Conservation (phyloP, 208 protist genomes). For the Porcisia hertigi region DNA sequence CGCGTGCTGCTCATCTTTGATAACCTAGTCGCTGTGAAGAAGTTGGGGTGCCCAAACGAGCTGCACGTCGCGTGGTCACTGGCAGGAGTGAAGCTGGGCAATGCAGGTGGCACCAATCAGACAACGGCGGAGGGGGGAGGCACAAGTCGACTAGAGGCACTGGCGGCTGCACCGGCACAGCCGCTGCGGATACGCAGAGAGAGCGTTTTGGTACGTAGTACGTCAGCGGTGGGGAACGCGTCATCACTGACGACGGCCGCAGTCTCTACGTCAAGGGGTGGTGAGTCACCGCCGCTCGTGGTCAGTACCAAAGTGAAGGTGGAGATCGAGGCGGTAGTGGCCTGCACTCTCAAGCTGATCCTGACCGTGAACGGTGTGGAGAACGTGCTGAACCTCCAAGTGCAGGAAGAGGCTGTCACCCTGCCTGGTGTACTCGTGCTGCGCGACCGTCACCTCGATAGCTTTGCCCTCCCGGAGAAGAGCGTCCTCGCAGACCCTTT, state of each 20-base stretch:
- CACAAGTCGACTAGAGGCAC: conserved; percentile 8
- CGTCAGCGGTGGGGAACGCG: background rate
- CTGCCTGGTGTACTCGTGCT: conserved; percentile 81
- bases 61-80: conserved; percentile 17
- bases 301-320: conserved; percentile 33
- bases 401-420: conserved; percentile 35
- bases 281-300: conserved; percentile 1
- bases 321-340: conserved; percentile 35
- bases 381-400: conserved; percentile 53
- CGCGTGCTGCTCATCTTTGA: conserved; percentile 62
- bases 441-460: conserved; percentile 48
- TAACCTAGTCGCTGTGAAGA: conserved; percentile 37
- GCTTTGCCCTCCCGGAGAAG: conserved; percentile 35
- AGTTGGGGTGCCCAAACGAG: conserved; percentile 9
- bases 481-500: conserved; percentile 39
- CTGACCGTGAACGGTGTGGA: conserved; percentile 49
- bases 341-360: conserved; percentile 39
- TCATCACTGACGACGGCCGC: background rate
- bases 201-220: conserved; percentile 12
- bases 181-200: conserved; percentile 26
- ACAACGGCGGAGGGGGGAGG: background rate
- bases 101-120: background rate
- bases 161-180: conserved; percentile 13
- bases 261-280: background rate
- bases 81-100: conserved; percentile 8